phyloP scores from a whole-genome alignment of 2,329 filamentous ascomycete genomes.

The Cytospora piceicola region DNA sequence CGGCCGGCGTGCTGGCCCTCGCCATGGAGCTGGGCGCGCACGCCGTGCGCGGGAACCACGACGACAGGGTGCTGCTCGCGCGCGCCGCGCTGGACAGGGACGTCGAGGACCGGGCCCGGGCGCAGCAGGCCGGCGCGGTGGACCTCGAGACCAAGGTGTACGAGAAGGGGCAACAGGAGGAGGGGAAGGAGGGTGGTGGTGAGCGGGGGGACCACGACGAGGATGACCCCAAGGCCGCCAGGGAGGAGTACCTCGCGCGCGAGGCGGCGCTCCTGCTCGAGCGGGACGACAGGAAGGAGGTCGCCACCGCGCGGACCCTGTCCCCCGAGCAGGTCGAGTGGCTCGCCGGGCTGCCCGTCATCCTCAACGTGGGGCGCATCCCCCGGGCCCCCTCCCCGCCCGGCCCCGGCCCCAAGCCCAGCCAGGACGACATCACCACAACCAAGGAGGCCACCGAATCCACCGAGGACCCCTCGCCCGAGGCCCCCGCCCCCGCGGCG shows the following conservation, averaged over 20 bases:
- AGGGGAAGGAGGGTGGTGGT: no score
- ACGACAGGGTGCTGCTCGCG: constrained; percentile 79
- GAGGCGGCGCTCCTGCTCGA: constrained; percentile 33
- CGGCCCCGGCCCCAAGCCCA: constrained; percentile 14
- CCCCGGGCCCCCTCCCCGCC: constrained; percentile 44
- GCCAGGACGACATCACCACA: constrained; percentile 18
- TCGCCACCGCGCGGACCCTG: constrained; percentile 61
- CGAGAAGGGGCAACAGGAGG: constrained; percentile 34
- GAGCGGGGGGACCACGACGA: background rate
- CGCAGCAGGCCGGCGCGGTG: background rate
- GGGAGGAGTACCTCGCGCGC: constrained; percentile 32
- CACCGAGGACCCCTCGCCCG: no score
- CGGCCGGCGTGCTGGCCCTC: constrained; percentile 73
- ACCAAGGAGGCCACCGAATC: background rate
- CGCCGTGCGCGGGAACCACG: constrained; percentile 89
- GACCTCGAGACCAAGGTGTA: constrained; percentile 27
- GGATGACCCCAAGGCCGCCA: constrained; percentile 27
- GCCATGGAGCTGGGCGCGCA: constrained; percentile 75
- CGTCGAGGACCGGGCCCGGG: background rate
- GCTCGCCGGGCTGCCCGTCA: constrained; percentile 75
- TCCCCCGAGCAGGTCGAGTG: constrained; percentile 65
- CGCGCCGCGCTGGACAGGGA: constrained; percentile 47
- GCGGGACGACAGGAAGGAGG: constrained; percentile 46
- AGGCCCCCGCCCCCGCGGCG: background rate
- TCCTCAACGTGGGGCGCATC: constrained; percentile 71